Conservation (phyloP, 1,139 yeast species). For the Pichia sp. region DNA sequence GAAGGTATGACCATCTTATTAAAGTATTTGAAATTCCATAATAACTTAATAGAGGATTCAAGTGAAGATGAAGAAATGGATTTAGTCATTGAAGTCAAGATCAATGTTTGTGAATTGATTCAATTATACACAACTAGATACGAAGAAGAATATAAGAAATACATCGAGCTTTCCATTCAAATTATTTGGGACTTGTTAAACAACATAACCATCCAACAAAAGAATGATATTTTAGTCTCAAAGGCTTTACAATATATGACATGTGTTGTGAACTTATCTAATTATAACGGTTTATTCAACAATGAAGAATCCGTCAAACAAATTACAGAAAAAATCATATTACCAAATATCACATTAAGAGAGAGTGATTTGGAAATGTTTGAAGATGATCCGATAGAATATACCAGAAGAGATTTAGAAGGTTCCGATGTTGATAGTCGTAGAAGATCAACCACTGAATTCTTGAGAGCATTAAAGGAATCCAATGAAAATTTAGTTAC, state of each 20-base stretch:
- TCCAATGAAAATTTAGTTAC: slow-evolving; percentile 77
- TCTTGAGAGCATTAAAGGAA: slow-evolving; percentile 81
- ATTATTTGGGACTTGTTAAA: slow-evolving; percentile 80
- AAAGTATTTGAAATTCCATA: slow-evolving; percentile 67
- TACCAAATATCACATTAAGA: slow-evolving; percentile 85
- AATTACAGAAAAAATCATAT: slow-evolving; percentile 75
- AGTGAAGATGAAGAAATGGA: slow-evolving; percentile 75
- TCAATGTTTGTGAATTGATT: slow-evolving; percentile 81
- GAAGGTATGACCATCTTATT: slow-evolving; percentile 80
- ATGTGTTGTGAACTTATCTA: slow-evolving; percentile 70
- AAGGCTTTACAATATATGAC: slow-evolving; percentile 81
- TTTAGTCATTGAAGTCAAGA: slow-evolving; percentile 67
- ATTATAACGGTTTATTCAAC: slow-evolving; percentile 63
- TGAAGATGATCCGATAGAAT: slow-evolving; percentile 97
- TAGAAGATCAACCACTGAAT: slow-evolving; percentile 88
- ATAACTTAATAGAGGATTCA: slow-evolving; percentile 51
- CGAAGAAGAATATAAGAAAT: slow-evolving; percentile 82
- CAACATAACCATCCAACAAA: slow-evolving; percentile 63
- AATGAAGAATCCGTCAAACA: slow-evolving; percentile 69
- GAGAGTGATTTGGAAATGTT: slow-evolving; percentile 88
- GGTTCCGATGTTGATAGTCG: slow-evolving; percentile 95
- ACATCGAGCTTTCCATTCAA: slow-evolving; percentile 76
- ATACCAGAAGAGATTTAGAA: slow-evolving; percentile 87
- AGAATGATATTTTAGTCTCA: slow-evolving; percentile 82
- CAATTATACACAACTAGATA: slow-evolving; percentile 88